phyloP scores from a whole-genome alignment of 208 protist species.

The Trypanosoma rangeli region DNA sequence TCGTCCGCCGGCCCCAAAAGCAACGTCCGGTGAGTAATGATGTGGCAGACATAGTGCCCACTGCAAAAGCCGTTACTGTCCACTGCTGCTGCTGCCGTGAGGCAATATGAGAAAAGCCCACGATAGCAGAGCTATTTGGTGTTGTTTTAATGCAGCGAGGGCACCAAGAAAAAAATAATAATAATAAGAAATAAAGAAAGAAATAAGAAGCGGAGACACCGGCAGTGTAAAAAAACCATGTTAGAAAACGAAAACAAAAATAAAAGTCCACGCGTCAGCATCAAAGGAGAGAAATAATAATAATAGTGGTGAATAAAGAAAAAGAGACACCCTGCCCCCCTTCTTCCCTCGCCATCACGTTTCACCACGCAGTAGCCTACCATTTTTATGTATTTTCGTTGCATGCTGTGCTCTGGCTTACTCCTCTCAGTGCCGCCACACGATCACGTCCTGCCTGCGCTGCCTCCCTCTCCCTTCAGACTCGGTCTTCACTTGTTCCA shows the following conservation, averaged over 20 bases:
- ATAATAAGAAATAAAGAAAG: too few species aligned
- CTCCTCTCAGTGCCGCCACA: background rate
- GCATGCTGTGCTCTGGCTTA: background rate
- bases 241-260: background rate
- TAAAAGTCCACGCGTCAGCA: too few species aligned
- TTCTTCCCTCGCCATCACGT: background rate
- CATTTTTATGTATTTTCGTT: background rate
- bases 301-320: too few species aligned
- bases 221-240: background rate
- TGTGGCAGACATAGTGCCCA: background rate
- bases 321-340: too few species aligned
- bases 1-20: slow-evolving; percentile 18
- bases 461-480: background rate
- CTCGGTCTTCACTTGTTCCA: slow-evolving; percentile 4
- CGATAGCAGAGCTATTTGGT: background rate
- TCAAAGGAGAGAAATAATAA: too few species aligned
- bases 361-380: background rate
- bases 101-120: slow-evolving; percentile 11
- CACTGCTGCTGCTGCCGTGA: background rate
- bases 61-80: background rate
- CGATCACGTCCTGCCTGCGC: background rate
- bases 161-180: slow-evolving; percentile 13
- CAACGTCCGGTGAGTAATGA: slow-evolving; percentile 21
- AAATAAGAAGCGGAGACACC: slow-evolving; percentile 6
- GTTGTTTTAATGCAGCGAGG: background rate